Base-by-base conservation (phyloP, 768 basidiomycete species). In the Tricholoma bakamatsutake region DNA sequence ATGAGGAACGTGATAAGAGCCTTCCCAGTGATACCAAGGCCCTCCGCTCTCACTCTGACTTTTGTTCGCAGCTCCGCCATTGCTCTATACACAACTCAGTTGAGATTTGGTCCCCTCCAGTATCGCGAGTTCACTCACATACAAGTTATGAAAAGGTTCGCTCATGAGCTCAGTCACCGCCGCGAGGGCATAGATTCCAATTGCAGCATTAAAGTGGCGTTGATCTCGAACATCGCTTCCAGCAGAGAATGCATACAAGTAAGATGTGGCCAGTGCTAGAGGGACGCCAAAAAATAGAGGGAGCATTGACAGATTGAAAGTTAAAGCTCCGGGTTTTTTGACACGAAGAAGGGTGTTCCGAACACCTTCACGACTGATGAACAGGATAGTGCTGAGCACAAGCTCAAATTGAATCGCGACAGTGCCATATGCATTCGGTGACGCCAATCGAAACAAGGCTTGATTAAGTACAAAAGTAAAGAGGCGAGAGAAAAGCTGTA, bases 361-460 rank as follows among this genome's bases (percentile, higher is more conserved):
- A 7, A 98, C 80, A 15, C 95, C 96, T 69, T 99, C 97, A n/a
- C 97, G 79, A 33, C 88, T 87, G 7, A 98, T 77, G 69, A 98
- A 98, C 43, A 98, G 76, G 63, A 95, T 90, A 10, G 93, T 93
- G 61, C 87, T 90, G 46, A 90, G 79, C 24, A 98, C 66, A 27
- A 98, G 81, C 67, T 98, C 97, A 69, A 98, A 93, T 64, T 97
- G 95, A 58, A 99, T 89, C 0, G 93, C 83, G 13, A 92, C 93
- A 0, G 90, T 93, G 9, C 96, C 88, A 66, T 92, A 95, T 12
- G 87, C 88, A 33, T 82, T 81, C 0, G 95, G 94, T 0, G 92
- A 85, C 2, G 88, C 86, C 28, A 94, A 76, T 0, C 93, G 85
- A 39, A 98, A 76, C 11, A 98, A 78, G 0, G 83, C 81, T 69